Evolutionary conservation across 345 rosid species (phyloP), one percentile per base, ranked within the genome.

Genomic region (Eucalyptus guilfoylei): DNA sequence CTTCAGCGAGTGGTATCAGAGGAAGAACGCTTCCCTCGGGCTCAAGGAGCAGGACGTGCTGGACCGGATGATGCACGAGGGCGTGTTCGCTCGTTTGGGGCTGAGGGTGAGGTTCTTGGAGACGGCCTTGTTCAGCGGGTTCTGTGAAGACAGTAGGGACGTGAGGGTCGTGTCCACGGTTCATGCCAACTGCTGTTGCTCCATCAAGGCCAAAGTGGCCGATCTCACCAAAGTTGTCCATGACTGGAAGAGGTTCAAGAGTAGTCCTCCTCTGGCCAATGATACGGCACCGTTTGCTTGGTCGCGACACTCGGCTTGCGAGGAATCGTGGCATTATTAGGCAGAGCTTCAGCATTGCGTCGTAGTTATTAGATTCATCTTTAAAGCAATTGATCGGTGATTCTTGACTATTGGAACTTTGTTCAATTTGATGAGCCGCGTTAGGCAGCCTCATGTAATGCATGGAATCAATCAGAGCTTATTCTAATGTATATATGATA

Each of bases 141-240:
- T 96, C 86, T 97, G 98, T 72, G 90, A 92, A 55, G 95, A 94
- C 34, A 96, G 96, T 86, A 44, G 26, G 26, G 93, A 97, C 85
- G 69, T 94, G 85, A 50, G 89, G 8, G 91, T 80, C 2, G 98
- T 97, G 2, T 87, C 88, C 7, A 97, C 97, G 2, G 95, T 95
- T 8, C 99, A 96, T 67, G 96, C 99, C 21, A 96, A 97, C 40
- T 97, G 99, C 85, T 97, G 99, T 49, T 95, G 95, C 32, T 94
- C 92, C 14, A 92, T 96, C 6, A 55, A 87, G 40, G 97, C 99
- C 30, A 97, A 97, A 90, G 88, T 97, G 32, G 85, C 67, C 32
- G 96, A 96, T 87, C 91, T 97, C 2, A 91, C 89, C 49, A 89
- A 45, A 8, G 94, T 95, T 47, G 90, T 96, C 87, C 91, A 90